Evolutionary conservation across 2,329 filamentous ascomycete species (phyloP).

Genomic region (Trichocomaceae sp.): DNA sequence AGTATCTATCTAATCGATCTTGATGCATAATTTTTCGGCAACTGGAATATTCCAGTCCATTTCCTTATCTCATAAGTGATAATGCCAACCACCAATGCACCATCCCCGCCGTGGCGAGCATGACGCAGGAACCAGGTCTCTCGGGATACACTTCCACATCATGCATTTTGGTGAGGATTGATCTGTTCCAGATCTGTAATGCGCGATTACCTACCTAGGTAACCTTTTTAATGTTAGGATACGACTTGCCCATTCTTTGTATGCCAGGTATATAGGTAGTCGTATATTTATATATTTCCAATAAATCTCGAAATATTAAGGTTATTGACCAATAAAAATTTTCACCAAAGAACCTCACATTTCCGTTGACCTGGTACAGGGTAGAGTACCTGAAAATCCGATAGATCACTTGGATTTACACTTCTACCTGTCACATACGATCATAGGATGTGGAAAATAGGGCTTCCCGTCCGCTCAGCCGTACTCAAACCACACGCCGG

Average conservation of each 20-base stretch:
- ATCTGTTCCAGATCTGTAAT: background rate
- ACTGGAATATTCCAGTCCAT: background rate
- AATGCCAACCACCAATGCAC: background rate
- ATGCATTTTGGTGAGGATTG: background rate
- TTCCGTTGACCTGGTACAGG: too few relatives aligned
- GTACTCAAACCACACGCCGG: background rate
- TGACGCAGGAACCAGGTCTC: background rate
- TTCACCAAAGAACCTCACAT: background rate
- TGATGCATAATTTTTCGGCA: background rate
- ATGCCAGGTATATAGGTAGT: too few relatives aligned
- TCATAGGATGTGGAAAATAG: background rate
- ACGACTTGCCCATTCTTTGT: too few relatives aligned
- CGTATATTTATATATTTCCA: too few relatives aligned
- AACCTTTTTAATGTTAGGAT: too few relatives aligned
- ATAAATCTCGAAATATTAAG: too few relatives aligned
- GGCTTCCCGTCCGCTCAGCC: background rate
- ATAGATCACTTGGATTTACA: background rate
- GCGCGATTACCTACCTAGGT: too few relatives aligned
- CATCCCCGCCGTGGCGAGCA: background rate
- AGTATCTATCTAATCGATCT: background rate
- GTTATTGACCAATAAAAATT: background rate
- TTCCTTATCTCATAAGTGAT: background rate
- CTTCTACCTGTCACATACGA: background rate
- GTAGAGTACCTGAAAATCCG: background rate
- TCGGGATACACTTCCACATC: background rate